Evolutionary conservation across 2,329 filamentous ascomycete species (phyloP), one percentile per base, ranked within the genome.

Genomic region (Ophiostoma sp.): DNA sequence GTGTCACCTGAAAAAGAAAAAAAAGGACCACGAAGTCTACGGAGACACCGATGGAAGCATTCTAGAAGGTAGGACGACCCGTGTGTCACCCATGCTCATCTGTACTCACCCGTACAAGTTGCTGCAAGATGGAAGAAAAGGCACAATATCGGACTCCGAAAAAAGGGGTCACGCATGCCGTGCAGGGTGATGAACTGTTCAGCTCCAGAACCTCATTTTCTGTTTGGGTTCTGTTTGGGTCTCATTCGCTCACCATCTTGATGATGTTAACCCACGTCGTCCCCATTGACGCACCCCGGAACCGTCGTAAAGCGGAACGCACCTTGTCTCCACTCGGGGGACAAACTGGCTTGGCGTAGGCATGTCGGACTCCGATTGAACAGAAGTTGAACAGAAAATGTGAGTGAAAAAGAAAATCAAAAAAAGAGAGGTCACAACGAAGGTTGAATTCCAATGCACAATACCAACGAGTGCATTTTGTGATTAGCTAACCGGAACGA

Each of bases 361-460:
- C 17, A n/a, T 6, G 8, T 8, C 15, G 31, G 19, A 31, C 8
- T 33, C 31, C 57, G 31, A 45, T 12, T 17, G 2, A 2, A 28
- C 9, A 4, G 9, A 25, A 28, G 11, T 6, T 59, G 28, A 25
- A 2, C 15, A 42, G 61, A 25, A 31, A 25, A 42, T n/a, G 33
- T 39, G 39, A 17, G 33, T 22, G 19, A 55, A 52, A 12, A 4
- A 39, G n/a, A 15, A n/a, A n/a, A n/a, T n/a, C n/a, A n/a, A n/a
- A n/a, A n/a, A n/a, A n/a, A 33, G 8, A 36, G 17, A 61, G 28
- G n/a, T 11, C 42, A 48, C 11, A 28, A 45, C 17, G 9, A 25
- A 25, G n/a, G 25, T 33, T 50, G 1, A 9, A 4, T 72, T 50
- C 57, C 33, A 72, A 72, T 72, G 71, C 50, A 72, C 63, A 72